These are phyloP conservation scores for Ustilago bromivora DNA, from an alignment of 1,284 basidiomycete genomes.

Conservation along the genomic window DNA sequence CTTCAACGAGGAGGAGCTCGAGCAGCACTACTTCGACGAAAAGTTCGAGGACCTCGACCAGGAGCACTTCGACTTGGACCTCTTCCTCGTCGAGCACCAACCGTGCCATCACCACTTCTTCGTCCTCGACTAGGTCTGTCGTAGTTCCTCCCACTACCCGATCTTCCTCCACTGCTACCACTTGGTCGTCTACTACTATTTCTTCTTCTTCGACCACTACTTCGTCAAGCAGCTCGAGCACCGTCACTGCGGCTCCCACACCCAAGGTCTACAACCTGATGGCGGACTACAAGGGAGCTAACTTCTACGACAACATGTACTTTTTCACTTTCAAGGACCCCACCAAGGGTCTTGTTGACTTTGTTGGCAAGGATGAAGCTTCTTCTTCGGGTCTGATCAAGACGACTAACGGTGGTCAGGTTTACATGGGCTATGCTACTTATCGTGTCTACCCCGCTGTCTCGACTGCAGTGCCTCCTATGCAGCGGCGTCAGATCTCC, in stretches of 20 bases:
- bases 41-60: conserved; percentile 2
- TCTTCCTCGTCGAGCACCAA: conserved; percentile 18
- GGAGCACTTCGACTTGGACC: background rate
- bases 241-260: conserved; percentile 26
- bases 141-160: conserved; percentile 7
- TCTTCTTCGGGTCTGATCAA: conserved; percentile 35
- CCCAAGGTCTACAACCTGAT: conserved; percentile 43
- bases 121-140: background rate
- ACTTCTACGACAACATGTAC: conserved; percentile 59
- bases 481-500: background rate
- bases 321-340: conserved; percentile 60
- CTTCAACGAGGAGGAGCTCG: background rate
- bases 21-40: conserved; percentile 9
- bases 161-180: background rate
- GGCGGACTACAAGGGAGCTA: conserved; percentile 43
- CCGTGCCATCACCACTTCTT: conserved; percentile 17
- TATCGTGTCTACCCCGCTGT: conserved; percentile 38
- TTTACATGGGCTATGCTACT: conserved; percentile 56
- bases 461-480: background rate
- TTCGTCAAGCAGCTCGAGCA: conserved; percentile 20
- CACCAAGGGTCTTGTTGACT: conserved; percentile 55
- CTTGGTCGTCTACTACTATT: background rate
- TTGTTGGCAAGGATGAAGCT: conserved; percentile 32
- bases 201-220: conserved; percentile 14
- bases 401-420: conserved; percentile 37